Evolutionary conservation across 306 rosid species (phyloP), one percentile per base, ranked within the genome.

Genomic region (Acacia confusa): DNA sequence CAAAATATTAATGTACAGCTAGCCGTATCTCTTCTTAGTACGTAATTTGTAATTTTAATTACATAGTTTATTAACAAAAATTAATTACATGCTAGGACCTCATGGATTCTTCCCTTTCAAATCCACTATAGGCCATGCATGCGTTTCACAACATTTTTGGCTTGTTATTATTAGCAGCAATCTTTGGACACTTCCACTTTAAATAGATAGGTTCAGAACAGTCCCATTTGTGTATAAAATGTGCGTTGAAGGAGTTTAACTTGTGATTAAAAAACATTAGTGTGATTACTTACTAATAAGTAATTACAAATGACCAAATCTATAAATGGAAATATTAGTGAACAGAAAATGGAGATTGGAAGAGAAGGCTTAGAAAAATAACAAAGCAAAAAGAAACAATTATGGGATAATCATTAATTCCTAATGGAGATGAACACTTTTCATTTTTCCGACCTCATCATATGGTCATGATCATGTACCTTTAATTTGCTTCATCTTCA

Each of bases 381-480:
- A 38, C 25, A 84, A 81, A 84, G 83, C 76, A 64, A 83, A 86
- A 78, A 45, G 88, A 74, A 81, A 60, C 88, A 86, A 91, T 91
- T 86, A 91, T 89, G 90, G 85, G 89, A 88, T 88, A 89, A 89
- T 91, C 87, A 89, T 91, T 60, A 60, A 58, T 58, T 86, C 87
- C 85, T 76, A 85, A 89, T 82, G 79, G 78, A 76, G 73, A 52
- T 69, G 66, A 85, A 75, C 92, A 75, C 92, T 86, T 79, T 89
- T 86, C 72, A 88, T 74, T 83, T 83, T 81, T 78, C 82, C 44
- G 64, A 75, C 79, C 90, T 88, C 90, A 89, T 89, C 87, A 88
- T 91, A 86, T 85, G 91, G 93, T 85, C 96, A 91, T 91, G 88
- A 83, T 47, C 52, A 47, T 88, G 82, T 91, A 84, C 88, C 87